phyloP scores from a whole-genome alignment of 2,329 filamentous ascomycete species.

The Beauveria sp. region DNA sequence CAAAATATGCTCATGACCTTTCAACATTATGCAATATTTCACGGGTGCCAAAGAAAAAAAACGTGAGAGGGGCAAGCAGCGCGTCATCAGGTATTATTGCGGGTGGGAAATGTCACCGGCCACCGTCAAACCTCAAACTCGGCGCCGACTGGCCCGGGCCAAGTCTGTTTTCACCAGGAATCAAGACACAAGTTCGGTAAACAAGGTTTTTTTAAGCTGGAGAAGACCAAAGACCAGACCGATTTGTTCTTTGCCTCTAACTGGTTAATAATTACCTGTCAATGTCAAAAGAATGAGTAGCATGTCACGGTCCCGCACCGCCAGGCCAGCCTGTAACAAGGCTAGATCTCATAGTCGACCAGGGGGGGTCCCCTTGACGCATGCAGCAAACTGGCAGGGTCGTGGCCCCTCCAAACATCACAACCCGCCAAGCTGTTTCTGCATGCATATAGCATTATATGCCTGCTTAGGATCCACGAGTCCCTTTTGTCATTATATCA shows the following conservation, averaged over 20 bases:
- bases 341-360: constrained; percentile 19
- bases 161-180: background rate
- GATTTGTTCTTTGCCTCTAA: too few relatives aligned
- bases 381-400: constrained; percentile 3
- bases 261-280: too few relatives aligned
- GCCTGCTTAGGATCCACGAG: background rate
- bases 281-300: background rate
- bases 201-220: background rate
- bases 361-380: constrained; percentile 9
- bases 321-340: constrained; percentile 20
- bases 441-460: background rate
- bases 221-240: background rate
- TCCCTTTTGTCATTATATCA: background rate
- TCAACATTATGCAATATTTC: background rate
- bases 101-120: background rate
- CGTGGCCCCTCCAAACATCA: constrained; percentile 11
- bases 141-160: background rate
- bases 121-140: background rate
- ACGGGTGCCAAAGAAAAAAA: background rate
- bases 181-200: background rate
- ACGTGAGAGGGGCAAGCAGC: background rate
- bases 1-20: constrained; percentile 5
- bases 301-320: constrained; percentile 15
- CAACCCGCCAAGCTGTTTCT: constrained; percentile 11
- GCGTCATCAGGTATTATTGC: background rate